Evolutionary conservation across 2,329 filamentous ascomycete species (phyloP), one percentile per base, ranked within the genome.

Genomic region (Pseudogymnoascus sp.): DNA sequence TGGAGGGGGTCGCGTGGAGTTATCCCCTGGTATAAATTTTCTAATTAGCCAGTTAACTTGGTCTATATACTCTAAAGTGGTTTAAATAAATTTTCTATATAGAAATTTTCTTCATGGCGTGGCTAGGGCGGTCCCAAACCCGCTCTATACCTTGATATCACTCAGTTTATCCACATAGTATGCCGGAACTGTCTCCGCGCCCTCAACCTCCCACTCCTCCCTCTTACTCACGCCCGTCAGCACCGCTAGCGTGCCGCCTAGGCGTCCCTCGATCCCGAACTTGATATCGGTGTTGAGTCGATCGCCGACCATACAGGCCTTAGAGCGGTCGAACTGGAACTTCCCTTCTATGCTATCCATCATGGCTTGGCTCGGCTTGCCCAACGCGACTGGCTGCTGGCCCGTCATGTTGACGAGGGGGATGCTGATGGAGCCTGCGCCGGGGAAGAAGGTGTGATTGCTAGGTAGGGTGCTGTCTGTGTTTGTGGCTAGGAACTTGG

Each of bases 321-420:
- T 84, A 62, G 80, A 82, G 35, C 92, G 82, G 72, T 97, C 86
- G 59, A 99, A 87, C 66, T 88, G 81, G 73, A 97, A 96, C 74
- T 95, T 96, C 61, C 92, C 92, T 77, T 97, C 92, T 61, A 99
- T 88, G 2, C 94, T 91, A 72, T 97, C 92, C 92, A 99, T 96
- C 94, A 99, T 99, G 3, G 92, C 92, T 76, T 96, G 91, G 71
- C 90, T 96, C 2, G 94, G 94, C 76, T 99, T 99, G 0, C 94
- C 94, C 38, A 97, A 76, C 2, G 89, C 85, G 30, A 90, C 74
- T 0, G 94, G 92, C 67, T 88, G 79, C 71, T 82, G 75, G 2
- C 80, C 80, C 15, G 82, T 78, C 78, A 90, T 90, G 71, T 88
- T 87, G 59, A 86, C 79, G 62, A 99, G 75, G 1, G 91, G 90